These are phyloP conservation scores for Wickerhamomyces subpelliculosus DNA, from an alignment of 805 yeast genomes.

Conservation along the genomic window DNA sequence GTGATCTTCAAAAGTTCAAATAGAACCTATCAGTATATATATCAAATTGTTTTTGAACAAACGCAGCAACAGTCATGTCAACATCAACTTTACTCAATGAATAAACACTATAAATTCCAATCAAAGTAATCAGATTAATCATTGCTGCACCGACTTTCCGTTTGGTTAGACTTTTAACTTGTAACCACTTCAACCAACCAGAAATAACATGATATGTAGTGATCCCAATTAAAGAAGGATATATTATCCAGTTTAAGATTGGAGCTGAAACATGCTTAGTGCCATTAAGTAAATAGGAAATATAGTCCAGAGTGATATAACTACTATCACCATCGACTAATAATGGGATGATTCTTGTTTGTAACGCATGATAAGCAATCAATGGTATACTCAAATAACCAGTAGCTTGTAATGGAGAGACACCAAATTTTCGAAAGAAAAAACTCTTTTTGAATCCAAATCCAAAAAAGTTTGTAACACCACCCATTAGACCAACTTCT, in stretches of 20 bases:
- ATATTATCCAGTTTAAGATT: conserved; percentile 23
- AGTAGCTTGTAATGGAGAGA: conserved; percentile 51
- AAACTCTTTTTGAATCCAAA: conserved; percentile 44
- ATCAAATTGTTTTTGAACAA: conserved; percentile 13
- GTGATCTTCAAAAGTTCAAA: too few species aligned
- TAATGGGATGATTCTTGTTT: conserved; percentile 45
- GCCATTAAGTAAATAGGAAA: conserved; percentile 32
- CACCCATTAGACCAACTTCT: conserved; percentile 55
- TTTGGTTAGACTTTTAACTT: conserved; percentile 30
- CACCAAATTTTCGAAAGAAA: conserved; percentile 36
- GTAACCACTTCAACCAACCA: conserved; percentile 44
- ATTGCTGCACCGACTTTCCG: conserved; percentile 38
- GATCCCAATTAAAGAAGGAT: conserved; percentile 28
- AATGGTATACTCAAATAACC: conserved; percentile 49
- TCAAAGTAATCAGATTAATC: conserved; percentile 28
- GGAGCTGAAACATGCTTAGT: conserved; percentile 23
- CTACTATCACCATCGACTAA: conserved; percentile 59
- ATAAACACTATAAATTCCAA: conserved; percentile 32
- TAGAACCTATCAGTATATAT: conserved; percentile 11
- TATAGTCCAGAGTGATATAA: conserved; percentile 43
- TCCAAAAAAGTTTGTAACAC: conserved; percentile 43
- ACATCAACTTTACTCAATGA: conserved; percentile 4
- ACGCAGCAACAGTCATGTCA: conserved; percentile 5
- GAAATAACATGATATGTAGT: conserved; percentile 46
- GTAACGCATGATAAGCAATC: conserved; percentile 37